A percentile compares a stretch with the other conserved stretches of the same genome.
Conservation (phyloP, 169 alveolate species). For the Plasmodium vivax region DNA sequence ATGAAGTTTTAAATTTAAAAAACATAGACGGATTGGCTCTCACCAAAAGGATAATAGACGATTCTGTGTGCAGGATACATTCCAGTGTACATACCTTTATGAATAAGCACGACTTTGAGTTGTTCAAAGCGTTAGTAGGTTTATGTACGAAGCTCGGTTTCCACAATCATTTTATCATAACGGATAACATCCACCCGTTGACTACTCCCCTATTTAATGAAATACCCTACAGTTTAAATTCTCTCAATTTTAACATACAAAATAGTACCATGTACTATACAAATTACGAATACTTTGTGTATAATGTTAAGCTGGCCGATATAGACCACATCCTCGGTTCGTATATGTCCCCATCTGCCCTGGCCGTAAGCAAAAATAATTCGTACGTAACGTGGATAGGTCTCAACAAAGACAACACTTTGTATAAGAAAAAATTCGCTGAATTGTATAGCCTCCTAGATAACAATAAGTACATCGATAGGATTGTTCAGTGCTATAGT, state of each 20-base stretch:
- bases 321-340: slow-evolving; percentile 37
- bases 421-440: slow-evolving; percentile 37
- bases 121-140: slow-evolving; percentile 54
- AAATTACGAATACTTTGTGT: slow-evolving; percentile 42
- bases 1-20: slow-evolving; percentile 29
- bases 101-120: slow-evolving; percentile 40
- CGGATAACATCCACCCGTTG: slow-evolving; percentile 69
- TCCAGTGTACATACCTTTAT: slow-evolving; percentile 64
- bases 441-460: slow-evolving; percentile 38
- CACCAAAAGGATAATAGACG: slow-evolving; percentile 50
- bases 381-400: slow-evolving; percentile 67
- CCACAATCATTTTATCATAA: slow-evolving; percentile 55
- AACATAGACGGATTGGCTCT: slow-evolving; percentile 19
- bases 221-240: slow-evolving; percentile 54
- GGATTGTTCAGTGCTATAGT: slow-evolving; percentile 66
- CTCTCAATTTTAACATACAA: slow-evolving; percentile 34
- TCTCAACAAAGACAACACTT: slow-evolving; percentile 30
- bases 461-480: slow-evolving; percentile 39
- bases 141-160: slow-evolving; percentile 70
- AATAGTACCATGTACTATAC: slow-evolving; percentile 37
- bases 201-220: slow-evolving; percentile 15
- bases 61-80: slow-evolving; percentile 66
- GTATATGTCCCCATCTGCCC: slow-evolving; percentile 36
- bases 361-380: slow-evolving; percentile 14
- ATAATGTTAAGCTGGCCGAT: slow-evolving; percentile 45